Evolutionary conservation across 225 moss, liverwort and hornwort species (phyloP), one percentile per base, ranked within the genome.

Genomic region (Takakia lepidozioides): DNA sequence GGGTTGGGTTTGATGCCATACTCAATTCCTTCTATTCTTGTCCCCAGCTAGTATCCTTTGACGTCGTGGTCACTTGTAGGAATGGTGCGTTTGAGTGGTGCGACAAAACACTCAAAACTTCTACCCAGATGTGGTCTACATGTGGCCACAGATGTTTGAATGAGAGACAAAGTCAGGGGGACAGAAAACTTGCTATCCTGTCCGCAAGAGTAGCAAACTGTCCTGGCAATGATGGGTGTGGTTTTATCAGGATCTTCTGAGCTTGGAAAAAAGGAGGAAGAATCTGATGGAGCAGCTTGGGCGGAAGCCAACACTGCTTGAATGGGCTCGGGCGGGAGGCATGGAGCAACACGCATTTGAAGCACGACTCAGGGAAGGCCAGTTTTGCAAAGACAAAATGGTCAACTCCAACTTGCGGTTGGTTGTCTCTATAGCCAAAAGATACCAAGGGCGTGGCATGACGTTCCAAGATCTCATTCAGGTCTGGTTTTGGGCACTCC

Each of bases 401-500:
- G 93, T 95, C 59, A 95, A 86, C 53, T 95, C 89, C 21, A 95
- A 95, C 54, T 61, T 95, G 22, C 76, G 89, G 36, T 72, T 95
- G 62, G 93, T 95, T 18, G 93, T 95, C 24, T 89, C 89, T 2
- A 86, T 95, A 48, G 93, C 86, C 15, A 95, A 86, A 19, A 70
- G 60, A 20, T 95, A 95, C 29, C 89, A 84, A 45, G 83, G 86
- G 35, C 78, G 89, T 57, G 93, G 93, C 61, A 89, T 95, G 93
- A 61, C 81, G 29, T 73, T 95, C 15, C 86, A 86, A 58, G 93
- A 95, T 57, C 81, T 95, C 46, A 84, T 95, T 46, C 86, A 86
- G 86, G 86, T 86, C n/a, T n/a, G n/a, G n/a, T n/a, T n/a, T n/a
- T n/a, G n/a, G n/a, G n/a, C n/a, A n/a, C n/a, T n/a, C n/a, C n/a